Evolutionary conservation across 1,139 yeast species (phyloP), one percentile per base, ranked within the genome.

Genomic region (Lodderomyces parapsilosis): DNA sequence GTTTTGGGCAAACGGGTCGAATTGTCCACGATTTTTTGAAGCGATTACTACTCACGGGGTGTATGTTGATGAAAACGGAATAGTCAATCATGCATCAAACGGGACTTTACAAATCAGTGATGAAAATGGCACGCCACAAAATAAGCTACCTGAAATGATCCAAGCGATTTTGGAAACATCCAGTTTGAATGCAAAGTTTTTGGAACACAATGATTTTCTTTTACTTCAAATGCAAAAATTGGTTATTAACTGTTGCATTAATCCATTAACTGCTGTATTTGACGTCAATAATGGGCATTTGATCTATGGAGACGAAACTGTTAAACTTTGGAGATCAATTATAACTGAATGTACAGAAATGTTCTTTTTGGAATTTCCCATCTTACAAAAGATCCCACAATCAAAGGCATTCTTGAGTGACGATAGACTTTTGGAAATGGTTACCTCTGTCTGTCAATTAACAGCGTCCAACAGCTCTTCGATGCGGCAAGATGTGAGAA

Each of bases 1-100:
- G 7, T 68, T 81, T n/a, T 46, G 45, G 31, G 35, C 28, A 8
- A 24, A 13, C 9, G 13, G 23, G 2, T 14, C 24, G 15, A 41
- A 55, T 1, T 58, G 81, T 43, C 96, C 96, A 14, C 67, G 65
- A 14, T 57, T 91, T 7, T 80, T 72, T 55, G 85, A 82, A 56
- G 96, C 91, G 38, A 81, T 91, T 13, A 83, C 84, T 32, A 78
- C 89, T 2, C 97, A 91, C 62, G 98, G 97, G 3, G 89, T 86
- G 19, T 74, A 72, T 53, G 65, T 70, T 44, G 52, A 62, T 0
- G 58, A 68, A 4, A 71, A 76, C 1, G 78, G 74, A 45, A 59
- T 66, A 4, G 65, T 72, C n/a, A 77, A 79, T 35, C 94, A 85
- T 62, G 89, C 84, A 6, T 93, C 91, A 0, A 60, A 60, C 24